Evolutionary conservation across 441 rosid genomes (phyloP).

Genomic region (Bocquillonia castaneifolia): DNA sequence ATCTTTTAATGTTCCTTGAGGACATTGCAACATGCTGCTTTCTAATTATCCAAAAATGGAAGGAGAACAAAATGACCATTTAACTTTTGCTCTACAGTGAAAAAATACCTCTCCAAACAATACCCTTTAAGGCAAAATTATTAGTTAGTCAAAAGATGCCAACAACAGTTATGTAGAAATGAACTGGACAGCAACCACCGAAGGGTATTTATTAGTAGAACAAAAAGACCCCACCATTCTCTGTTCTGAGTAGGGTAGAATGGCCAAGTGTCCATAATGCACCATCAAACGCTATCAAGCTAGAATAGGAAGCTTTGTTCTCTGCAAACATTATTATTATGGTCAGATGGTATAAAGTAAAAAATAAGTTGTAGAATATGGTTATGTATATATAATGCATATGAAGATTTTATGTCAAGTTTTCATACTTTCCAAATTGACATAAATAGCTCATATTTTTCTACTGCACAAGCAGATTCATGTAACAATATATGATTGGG

Average conservation of each 20-base stretch:
- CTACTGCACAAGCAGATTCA: slow-evolving; percentile 50
- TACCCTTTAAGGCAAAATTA: too few relatives aligned
- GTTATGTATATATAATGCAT: neutral
- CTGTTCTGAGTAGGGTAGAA: neutral
- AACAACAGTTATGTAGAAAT: too few relatives aligned
- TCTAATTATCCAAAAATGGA: too few relatives aligned
- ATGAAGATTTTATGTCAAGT: neutral
- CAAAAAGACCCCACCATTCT: too few relatives aligned
- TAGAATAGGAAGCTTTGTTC: neutral
- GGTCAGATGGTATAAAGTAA: neutral
- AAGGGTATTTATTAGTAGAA: too few relatives aligned
- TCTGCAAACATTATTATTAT: neutral
- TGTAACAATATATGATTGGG: slow-evolving; percentile 98
- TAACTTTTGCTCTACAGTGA: too few relatives aligned
- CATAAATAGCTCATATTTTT: neutral
- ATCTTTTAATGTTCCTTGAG: too few relatives aligned
- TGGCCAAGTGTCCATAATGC: neutral
- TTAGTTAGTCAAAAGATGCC: too few relatives aligned
- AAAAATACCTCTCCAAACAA: too few relatives aligned
- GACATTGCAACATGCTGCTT: too few relatives aligned
- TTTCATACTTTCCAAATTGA: neutral
- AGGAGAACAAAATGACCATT: too few relatives aligned
- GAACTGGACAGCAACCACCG: neutral
- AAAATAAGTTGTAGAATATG: slow-evolving; percentile 6
- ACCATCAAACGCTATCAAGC: neutral